phyloP scores from a whole-genome alignment of 2,329 filamentous ascomycete genomes.

The Phoma herbarum region DNA sequence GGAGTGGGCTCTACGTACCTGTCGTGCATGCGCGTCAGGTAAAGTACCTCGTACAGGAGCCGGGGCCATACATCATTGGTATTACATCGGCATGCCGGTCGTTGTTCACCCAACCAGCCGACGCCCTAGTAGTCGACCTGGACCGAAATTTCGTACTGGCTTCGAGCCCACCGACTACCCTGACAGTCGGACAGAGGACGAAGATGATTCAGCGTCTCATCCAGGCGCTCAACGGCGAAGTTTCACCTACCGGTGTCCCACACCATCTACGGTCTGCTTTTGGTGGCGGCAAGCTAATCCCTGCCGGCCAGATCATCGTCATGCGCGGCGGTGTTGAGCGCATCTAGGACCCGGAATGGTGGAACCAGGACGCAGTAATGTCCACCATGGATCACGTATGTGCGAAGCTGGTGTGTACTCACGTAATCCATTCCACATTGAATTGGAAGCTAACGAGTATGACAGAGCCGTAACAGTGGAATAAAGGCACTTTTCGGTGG shows the following conservation, averaged over 20 bases:
- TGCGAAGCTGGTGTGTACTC: slow-evolving; percentile 81
- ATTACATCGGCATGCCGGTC: slow-evolving; percentile 95
- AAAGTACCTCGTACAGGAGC: slow-evolving; percentile 94
- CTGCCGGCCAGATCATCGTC: slow-evolving; percentile 97
- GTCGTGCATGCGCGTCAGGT: slow-evolving; percentile 96
- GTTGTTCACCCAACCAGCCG: slow-evolving; percentile 95
- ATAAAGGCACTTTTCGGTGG: slow-evolving; percentile 97
- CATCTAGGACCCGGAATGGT: slow-evolving; percentile 95
- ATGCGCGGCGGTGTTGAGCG: slow-evolving; percentile 99
- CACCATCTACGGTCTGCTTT: slow-evolving; percentile 94
- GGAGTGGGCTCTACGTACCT: slow-evolving; percentile 97
- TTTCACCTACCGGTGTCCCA: slow-evolving; percentile 90
- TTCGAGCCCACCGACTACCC: slow-evolving; percentile 88
- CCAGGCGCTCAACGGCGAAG: slow-evolving; percentile 90
- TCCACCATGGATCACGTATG: slow-evolving; percentile 98
- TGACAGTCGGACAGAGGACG: slow-evolving; percentile 84
- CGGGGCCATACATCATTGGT: slow-evolving; percentile 96
- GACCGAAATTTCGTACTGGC: slow-evolving; percentile 98
- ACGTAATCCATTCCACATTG: slow-evolving; percentile 11
- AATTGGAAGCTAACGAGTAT: slow-evolving; percentile 44
- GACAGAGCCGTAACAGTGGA: slow-evolving; percentile 89
- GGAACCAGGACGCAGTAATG: slow-evolving; percentile 97
- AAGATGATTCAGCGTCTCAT: slow-evolving; percentile 96
- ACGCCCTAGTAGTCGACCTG: slow-evolving; percentile 94
- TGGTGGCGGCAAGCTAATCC: slow-evolving; percentile 94